phyloP scores from a whole-genome alignment of 2,329 filamentous ascomycete species.

The Epichloe amarillans region DNA sequence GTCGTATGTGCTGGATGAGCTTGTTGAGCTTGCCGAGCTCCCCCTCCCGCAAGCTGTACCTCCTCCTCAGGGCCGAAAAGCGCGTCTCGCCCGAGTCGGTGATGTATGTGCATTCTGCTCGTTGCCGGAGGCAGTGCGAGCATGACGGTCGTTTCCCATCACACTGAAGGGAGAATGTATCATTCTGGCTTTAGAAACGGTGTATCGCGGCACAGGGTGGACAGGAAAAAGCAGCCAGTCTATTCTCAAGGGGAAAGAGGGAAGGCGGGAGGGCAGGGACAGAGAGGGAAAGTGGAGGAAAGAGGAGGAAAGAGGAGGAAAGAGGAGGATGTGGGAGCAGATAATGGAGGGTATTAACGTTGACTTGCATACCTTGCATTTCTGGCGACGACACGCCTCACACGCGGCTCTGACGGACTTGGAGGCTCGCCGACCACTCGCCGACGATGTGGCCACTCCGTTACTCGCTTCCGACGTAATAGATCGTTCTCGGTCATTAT shows the following conservation, averaged over 20 bases:
- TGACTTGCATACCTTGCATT: conserved; percentile 2
- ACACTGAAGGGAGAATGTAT: background rate
- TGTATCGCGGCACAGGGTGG: no score
- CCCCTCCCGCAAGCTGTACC: background rate
- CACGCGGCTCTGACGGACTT: conserved; percentile 1
- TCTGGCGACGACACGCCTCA: conserved; percentile 3
- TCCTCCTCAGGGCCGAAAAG: conserved; percentile 2
- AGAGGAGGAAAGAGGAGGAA: background rate
- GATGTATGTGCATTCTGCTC: background rate
- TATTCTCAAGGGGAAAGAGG: no score
- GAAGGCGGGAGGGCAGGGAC: no score
- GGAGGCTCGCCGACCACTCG: background rate
- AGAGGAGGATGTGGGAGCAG: no score
- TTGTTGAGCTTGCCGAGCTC: conserved; percentile 1
- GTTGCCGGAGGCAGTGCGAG: background rate
- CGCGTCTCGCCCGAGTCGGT: conserved; percentile 2
- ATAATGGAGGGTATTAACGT: background rate
- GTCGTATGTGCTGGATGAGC: background rate
- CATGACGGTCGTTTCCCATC: conserved; percentile 2
- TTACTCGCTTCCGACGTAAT: background rate
- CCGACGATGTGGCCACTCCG: background rate
- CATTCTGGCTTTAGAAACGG: background rate
- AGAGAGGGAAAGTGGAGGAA: background rate
- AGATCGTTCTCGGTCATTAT: background rate
- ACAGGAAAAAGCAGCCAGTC: no score